Conservation (phyloP, 2,329 filamentous ascomycete genomes). For the Rhexocercosporidium sp. region DNA sequence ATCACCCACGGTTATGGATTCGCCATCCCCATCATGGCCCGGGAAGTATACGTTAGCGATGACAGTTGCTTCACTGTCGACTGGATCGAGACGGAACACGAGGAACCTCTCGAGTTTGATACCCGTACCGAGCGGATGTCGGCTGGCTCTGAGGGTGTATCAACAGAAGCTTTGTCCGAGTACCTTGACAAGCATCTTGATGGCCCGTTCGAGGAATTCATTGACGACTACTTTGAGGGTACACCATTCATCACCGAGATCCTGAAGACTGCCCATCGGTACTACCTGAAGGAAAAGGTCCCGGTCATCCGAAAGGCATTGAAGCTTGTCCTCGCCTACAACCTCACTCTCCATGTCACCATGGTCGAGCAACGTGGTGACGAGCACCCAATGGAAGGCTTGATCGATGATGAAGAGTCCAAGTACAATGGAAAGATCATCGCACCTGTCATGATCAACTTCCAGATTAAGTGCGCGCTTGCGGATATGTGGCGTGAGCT, state of each 20-base stretch:
- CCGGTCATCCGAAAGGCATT: constrained; percentile 93
- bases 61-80: constrained; percentile 92
- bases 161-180: constrained; percentile 78
- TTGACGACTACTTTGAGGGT: constrained; percentile 95
- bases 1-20: constrained; percentile 97
- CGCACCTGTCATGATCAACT: constrained; percentile 98
- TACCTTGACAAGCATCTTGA: constrained; percentile 97
- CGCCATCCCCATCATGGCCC: constrained; percentile 88
- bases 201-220: constrained; percentile 87
- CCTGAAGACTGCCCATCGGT: constrained; percentile 93
- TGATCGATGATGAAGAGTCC: constrained; percentile 84
- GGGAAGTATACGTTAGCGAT: constrained; percentile 90
- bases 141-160: constrained; percentile 87
- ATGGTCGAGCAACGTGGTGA: constrained; percentile 89
- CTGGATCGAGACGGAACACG: constrained; percentile 84
- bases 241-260: constrained; percentile 96
- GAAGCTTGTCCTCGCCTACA: constrained; percentile 94
- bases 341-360: constrained; percentile 91
- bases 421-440: constrained; percentile 90
- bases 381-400: constrained; percentile 77
- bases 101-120: constrained; percentile 81
- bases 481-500: constrained; percentile 98
- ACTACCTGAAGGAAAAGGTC: constrained; percentile 85
- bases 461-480: constrained; percentile 97
- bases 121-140: constrained; percentile 88